Evolutionary conservation across 371 early-diverging fungal species (phyloP), one percentile per base, ranked within the genome.

Genomic region (Mortierella polycephala): DNA sequence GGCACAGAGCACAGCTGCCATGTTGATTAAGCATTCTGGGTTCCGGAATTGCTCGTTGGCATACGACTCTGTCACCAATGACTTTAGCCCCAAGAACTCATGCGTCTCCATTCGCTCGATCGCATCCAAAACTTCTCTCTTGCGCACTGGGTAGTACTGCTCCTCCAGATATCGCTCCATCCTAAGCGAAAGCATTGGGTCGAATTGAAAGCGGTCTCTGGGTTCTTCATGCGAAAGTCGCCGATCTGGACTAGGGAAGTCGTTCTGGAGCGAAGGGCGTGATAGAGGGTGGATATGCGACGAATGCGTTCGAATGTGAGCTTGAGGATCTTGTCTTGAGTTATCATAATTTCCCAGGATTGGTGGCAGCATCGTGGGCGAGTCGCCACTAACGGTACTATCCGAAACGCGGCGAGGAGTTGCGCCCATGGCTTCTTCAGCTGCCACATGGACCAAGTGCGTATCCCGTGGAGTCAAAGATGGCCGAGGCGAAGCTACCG

Each of bases 251-350:
- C 21, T 53, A 3, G 55, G 44, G 6, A 51, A 30, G 23, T 60
- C 72, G 16, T 40, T 46, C 16, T 64, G 72, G 14, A 60, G 44
- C 6, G 58, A 52, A 7, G 67, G 67, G 6, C 60, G 62, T 10
- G 75, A 69, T 3, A 76, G 55, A 8, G 76, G 76, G 39, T 76
- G 76, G 44, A 76, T 56, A 64, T 71, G 67, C 7, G 71, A 71
- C 8, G 76, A 71, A 11, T 58, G 60, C 0, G 70, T 23, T 14
- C 76, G 58, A 12, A 56, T 42, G 6, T 67, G 61, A 2, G 57
- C 14, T 11, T 18, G 58, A 6, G 54, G 67, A 41, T 66, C 63
- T 0, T 46, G 30, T 11, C 59, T 39, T 7, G 18, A 23, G 8
- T 57, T 62, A 14, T 63, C 63, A 20, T 62, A 58, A 21, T 46